Base-by-base conservation (phyloP, 2,329 filamentous ascomycete genomes). In the Ophiostoma australiae region DNA sequence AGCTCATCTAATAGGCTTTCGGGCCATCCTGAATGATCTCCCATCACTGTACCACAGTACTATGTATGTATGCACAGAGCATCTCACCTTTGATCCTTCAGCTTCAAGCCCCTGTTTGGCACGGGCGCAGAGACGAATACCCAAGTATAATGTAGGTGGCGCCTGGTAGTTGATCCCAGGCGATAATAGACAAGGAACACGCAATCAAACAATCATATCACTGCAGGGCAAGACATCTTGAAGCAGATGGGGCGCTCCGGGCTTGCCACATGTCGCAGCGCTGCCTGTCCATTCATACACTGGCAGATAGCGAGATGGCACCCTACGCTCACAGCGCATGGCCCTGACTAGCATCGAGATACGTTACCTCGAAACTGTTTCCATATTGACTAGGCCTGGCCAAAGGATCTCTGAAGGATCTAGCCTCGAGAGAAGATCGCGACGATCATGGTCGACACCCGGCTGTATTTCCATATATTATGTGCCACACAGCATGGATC, bases 151-250 rank as follows among this genome's bases (percentile, higher is more conserved):
- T 48, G 44, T 48, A 48, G n/a, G 23, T 27, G 52, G 52, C 52
- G n/a, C 23, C n/a, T 23, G 6, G 4, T 58, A 8, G 52, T 13
- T 23, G 8, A 58, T 10, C 10, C 23, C 27, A 15, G 3, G 58
- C 23, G 27, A 31, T n/a, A 11, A 33, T 17, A 20, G 13, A 52
- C 48, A 52, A n/a, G n/a, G 4, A 27, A 63, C 15, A 11, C n/a
- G 5, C 17, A 48, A 52, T 20, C 6, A 31, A 31, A 15, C 27
- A 63, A 31, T 4, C 27, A 20, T 33, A 13, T 17, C 13, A 33
- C 35, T 27, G 15, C 27, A 63, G 58, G 23, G 27, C 58, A 63
- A 33, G 58, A 63, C 58, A 63, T 63, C 58, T 33, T 63, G 58
- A 63, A 33, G 58, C 23, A 63, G 6, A 48, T 48, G 44, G 23